phyloP scores from a whole-genome alignment of 345 rosid genomes.

The Lumnitzera racemosa region DNA sequence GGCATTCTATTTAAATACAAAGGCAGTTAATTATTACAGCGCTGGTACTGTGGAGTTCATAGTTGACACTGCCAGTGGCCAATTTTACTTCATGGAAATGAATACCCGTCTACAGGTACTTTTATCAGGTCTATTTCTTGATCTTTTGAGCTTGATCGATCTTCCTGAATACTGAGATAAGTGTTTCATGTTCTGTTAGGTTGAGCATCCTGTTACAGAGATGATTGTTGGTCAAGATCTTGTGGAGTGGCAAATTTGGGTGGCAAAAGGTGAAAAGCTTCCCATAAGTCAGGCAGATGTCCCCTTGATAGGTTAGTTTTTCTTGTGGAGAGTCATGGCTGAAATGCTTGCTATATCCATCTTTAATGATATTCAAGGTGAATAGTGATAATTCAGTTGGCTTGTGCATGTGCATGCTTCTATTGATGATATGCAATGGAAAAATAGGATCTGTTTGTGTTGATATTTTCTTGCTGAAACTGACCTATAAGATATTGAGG shows the following conservation, averaged over 20 bases:
- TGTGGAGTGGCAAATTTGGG: constrained; percentile 91
- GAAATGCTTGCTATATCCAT: too few species aligned
- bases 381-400: too few species aligned
- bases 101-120: constrained; percentile 92
- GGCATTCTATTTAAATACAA: constrained; percentile 25
- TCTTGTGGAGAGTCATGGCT: too few species aligned
- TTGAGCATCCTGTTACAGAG: constrained; percentile 98
- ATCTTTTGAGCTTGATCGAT: constrained; percentile 7
- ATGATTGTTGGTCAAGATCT: constrained; percentile 97
- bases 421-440: too few species aligned
- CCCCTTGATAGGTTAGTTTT: constrained; percentile 49
- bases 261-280: constrained; percentile 85
- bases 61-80: constrained; percentile 65
- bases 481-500: too few species aligned
- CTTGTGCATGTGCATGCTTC: too few species aligned
- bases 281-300: constrained; percentile 71
- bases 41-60: constrained; percentile 99
- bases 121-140: constrained; percentile 5
- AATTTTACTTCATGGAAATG: constrained; percentile 96
- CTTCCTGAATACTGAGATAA: background rate
- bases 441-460: too few species aligned
- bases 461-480: too few species aligned
- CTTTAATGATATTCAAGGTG: background rate
- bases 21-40: constrained; percentile 93
- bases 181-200: constrained; percentile 34